A percentile compares a stretch with the other conserved stretches of the same genome.
phyloP scores from a whole-genome alignment of 768 basidiomycete species.

The Termitomyces sp. region DNA sequence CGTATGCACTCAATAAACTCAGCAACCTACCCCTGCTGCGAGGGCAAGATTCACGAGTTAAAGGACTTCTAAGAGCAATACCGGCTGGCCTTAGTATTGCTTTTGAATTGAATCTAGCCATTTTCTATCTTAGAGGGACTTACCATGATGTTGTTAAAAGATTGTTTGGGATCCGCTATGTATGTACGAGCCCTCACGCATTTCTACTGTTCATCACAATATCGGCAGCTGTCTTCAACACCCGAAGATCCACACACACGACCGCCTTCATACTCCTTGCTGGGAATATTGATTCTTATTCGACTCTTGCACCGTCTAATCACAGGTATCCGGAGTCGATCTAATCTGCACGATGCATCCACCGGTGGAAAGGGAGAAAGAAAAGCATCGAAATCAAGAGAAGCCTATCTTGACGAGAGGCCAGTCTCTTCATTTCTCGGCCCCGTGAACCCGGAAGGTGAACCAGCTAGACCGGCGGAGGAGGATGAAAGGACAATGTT shows the following conservation, averaged over 20 bases:
- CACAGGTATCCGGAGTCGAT: constrained; percentile 30
- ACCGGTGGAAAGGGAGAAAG: constrained; percentile 26
- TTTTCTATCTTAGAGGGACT: constrained; percentile 76
- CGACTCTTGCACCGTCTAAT: constrained; percentile 61
- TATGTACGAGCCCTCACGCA: constrained; percentile 20
- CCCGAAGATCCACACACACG: constrained; percentile 65
- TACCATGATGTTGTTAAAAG: constrained; percentile 74
- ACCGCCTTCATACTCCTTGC: constrained; percentile 82
- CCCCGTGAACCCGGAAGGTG: constrained; percentile 42
- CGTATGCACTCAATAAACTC: constrained; percentile 54
- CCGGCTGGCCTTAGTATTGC: constrained; percentile 50
- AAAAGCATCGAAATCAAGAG: constrained; percentile 23
- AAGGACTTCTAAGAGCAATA: constrained; percentile 29
- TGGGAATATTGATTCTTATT: constrained; percentile 66
- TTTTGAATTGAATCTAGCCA: constrained; percentile 69
- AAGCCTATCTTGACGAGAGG: constrained; percentile 52
- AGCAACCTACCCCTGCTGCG: constrained; percentile 30
- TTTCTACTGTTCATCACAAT: neutral
- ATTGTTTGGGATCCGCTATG: constrained; percentile 63
- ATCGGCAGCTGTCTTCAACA: constrained; percentile 60
- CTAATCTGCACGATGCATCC: constrained; percentile 7
- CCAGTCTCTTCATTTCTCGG: constrained; percentile 55
- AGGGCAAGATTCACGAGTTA: constrained; percentile 28
- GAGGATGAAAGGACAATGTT: constrained; percentile 67
- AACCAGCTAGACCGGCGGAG: constrained; percentile 53